These are phyloP conservation scores for Tricholoma terreum DNA, from an alignment of 768 basidiomycete genomes.

Conservation along the genomic window DNA sequence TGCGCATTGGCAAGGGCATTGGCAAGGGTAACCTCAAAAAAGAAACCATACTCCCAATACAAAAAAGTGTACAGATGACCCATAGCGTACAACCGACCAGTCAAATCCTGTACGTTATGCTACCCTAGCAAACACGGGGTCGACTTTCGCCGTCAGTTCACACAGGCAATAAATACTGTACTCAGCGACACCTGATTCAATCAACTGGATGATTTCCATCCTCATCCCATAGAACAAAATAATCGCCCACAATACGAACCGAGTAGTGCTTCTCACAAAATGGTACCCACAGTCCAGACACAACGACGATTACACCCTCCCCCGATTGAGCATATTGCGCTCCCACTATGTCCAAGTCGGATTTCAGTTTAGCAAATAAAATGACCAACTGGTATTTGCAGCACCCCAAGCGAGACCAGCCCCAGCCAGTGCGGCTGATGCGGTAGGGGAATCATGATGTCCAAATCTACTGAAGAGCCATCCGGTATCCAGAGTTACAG, in stretches of 20 bases:
- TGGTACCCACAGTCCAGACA: neutral
- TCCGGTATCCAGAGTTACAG: neutral
- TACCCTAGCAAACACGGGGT: too few species aligned
- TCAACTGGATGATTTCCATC: neutral
- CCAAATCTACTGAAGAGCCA: neutral
- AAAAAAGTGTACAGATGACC: too few species aligned
- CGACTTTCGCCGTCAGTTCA: too few species aligned
- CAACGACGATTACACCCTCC: neutral
- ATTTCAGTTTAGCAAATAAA: neutral
- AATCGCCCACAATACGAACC: neutral
- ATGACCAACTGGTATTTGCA: neutral
- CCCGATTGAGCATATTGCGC: neutral
- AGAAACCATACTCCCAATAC: too few species aligned
- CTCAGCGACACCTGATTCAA: neutral
- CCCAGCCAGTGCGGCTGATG: neutral
- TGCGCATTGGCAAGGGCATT: too few species aligned
- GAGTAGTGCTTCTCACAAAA: neutral
- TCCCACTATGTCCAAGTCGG: neutral
- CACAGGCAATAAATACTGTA: too few species aligned
- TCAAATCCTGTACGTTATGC: too few species aligned
- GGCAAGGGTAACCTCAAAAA: too few species aligned
- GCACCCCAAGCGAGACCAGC: neutral
- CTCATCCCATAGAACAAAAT: neutral
- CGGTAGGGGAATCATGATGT: neutral
- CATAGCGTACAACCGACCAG: too few species aligned